These are phyloP conservation scores for Trypanosoma avium DNA, from an alignment of 208 protist genomes.

Conservation along the genomic window DNA sequence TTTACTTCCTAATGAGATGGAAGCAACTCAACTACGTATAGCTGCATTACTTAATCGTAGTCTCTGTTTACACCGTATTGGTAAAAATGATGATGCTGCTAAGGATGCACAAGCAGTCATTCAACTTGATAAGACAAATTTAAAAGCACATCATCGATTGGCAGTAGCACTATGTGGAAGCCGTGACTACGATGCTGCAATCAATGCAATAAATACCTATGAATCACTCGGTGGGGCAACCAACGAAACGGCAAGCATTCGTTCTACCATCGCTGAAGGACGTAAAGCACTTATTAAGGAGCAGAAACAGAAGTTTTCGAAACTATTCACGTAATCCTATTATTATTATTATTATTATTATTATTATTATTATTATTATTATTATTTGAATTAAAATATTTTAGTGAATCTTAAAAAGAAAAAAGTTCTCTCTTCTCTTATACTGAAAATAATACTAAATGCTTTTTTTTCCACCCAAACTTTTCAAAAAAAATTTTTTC, in stretches of 20 bases:
- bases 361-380: background rate
- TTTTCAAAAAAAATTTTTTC: too few species aligned
- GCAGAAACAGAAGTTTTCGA: constrained; percentile 66
- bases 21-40: constrained; percentile 46
- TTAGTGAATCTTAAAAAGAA: background rate
- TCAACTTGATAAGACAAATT: constrained; percentile 38
- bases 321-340: constrained; percentile 56
- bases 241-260: constrained; percentile 47
- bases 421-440: background rate
- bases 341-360: background rate
- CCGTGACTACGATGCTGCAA: constrained; percentile 54
- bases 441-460: too few species aligned
- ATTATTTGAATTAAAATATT: too few species aligned
- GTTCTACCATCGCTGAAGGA: constrained; percentile 34
- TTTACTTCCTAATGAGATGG: constrained; percentile 55
- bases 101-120: constrained; percentile 41
- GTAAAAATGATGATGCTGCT: constrained; percentile 37
- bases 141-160: constrained; percentile 73
- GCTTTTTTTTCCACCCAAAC: background rate
- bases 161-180: constrained; percentile 46
- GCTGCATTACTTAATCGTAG: constrained; percentile 68
- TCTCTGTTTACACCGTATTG: constrained; percentile 41
- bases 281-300: constrained; percentile 30
- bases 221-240: constrained; percentile 31
- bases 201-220: constrained; percentile 31